These are phyloP conservation scores for Penicillium sp. DNA, from an alignment of 2,329 filamentous ascomycete species.

Conservation along the genomic window DNA sequence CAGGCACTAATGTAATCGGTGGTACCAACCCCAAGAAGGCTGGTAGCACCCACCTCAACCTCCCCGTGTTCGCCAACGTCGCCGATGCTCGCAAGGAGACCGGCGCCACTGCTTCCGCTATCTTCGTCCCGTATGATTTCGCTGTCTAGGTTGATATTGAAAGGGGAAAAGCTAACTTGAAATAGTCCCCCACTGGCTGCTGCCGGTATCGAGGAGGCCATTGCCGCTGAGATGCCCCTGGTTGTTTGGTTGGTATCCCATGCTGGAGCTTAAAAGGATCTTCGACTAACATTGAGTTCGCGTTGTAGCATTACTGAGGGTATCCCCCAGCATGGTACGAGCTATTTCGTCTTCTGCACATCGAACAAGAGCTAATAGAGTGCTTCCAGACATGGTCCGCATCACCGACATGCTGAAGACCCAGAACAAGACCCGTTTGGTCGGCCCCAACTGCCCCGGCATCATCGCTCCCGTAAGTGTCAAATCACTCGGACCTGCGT, in stretches of 20 bases:
- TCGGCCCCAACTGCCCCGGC: slow-evolving; percentile 96
- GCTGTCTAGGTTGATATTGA: slow-evolving; percentile 1
- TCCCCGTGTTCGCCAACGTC: slow-evolving; percentile 89
- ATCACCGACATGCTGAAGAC: slow-evolving; percentile 98
- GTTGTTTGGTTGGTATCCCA: slow-evolving; percentile 66
- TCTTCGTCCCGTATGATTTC: slow-evolving; percentile 80
- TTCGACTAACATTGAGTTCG: slow-evolving; percentile 11
- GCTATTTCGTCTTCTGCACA: slow-evolving; percentile 12
- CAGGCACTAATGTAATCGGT: slow-evolving; percentile 94
- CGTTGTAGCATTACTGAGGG: slow-evolving; percentile 75
- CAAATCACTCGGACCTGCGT: background rate
- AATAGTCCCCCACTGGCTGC: slow-evolving; percentile 82
- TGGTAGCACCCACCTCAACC: slow-evolving; percentile 79
- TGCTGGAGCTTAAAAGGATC: slow-evolving; percentile 3
- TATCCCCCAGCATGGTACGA: slow-evolving; percentile 88
- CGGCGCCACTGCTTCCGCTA: slow-evolving; percentile 83
- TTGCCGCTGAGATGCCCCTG: slow-evolving; percentile 86
- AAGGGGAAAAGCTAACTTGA: slow-evolving; percentile 19
- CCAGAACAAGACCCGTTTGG: slow-evolving; percentile 92
- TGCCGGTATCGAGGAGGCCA: slow-evolving; percentile 92
- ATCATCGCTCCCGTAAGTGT: slow-evolving; percentile 71
- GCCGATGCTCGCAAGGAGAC: slow-evolving; percentile 83
- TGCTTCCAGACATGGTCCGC: slow-evolving; percentile 81
- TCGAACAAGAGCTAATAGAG: slow-evolving; percentile 17
- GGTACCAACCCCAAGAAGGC: slow-evolving; percentile 99